Evolutionary conservation across 164 flowering plant species (phyloP), one percentile per base, ranked within the genome.

Genomic region (Echeveria elegans): DNA sequence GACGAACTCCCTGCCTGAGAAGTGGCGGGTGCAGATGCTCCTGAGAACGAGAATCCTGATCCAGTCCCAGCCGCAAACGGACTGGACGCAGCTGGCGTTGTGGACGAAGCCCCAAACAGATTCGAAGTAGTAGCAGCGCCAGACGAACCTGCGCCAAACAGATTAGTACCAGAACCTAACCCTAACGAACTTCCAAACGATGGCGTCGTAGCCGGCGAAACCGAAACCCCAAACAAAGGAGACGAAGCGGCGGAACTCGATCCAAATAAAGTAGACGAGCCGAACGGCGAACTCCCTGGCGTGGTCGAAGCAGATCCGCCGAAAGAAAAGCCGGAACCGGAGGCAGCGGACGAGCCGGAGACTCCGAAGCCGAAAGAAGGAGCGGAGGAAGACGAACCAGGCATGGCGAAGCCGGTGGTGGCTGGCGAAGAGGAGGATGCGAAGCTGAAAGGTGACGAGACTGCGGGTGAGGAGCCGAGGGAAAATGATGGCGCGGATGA

Each of bases 1-100:
- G 82, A 65, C 14, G 78, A 53, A 18, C 76, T 56, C 12, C 79
- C 36, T 0, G 81, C 59, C 31, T 28, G 37, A 52, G 73, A 26
- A 56, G 79, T n/a, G n/a, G n/a, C n/a, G n/a, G n/a, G n/a, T n/a
- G n/a, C n/a, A n/a, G n/a, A n/a, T n/a, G n/a, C n/a, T n/a, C n/a
- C n/a, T n/a, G n/a, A n/a, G n/a, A n/a, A n/a, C n/a, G n/a, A n/a
- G n/a, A n/a, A n/a, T n/a, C n/a, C n/a, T 29, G 73, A 14, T 12
- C 67, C 32, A 19, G 77, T 69, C 9, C 82, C 18, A 4, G 74
- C 18, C 6, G 80, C 60, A 37, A 34, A 65, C 32, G 60, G 26
- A 19, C 28, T 50, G 26, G 80, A 56, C 37, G 66, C 28, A 26
- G 48, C 50, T 45, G 71, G 16, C 32, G 66, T 10, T 0, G 78